Base-by-base conservation (phyloP, 352 stramenopile genomes). In the Phytophthora uliginosa region DNA sequence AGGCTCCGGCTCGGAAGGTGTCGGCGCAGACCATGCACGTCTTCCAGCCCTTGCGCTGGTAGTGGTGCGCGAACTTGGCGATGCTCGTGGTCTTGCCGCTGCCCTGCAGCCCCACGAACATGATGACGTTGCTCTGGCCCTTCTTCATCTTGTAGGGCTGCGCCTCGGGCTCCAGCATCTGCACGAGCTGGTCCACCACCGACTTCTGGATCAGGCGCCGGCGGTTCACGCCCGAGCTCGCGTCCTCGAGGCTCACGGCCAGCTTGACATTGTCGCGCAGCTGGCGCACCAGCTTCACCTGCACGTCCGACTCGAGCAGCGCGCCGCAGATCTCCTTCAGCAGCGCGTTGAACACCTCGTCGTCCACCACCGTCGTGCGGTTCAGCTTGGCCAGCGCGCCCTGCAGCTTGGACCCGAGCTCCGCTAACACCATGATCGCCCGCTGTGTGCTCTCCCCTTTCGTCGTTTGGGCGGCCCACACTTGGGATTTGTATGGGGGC, bases 1-100 rank as follows among this genome's bases (percentile, higher is more conserved):
- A 99, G 3, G 98, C 98, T 63, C 98, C 98, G 7, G 98, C 98
- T 47, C 97, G 92, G 82, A 99, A 99, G 33, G 98, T 99, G 90
- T 99, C 98, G 17, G 97, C 98, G 81, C 98, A 99, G 5, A 99
- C 98, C 98, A 99, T 99, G 73, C 92, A 98, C 40, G 95, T 99
- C 84, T 99, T 99, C 96, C 95, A 99, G 17, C 95, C 97, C 59
- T 98, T 98, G 58, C 95, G 86, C 76, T 99, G 94, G 79, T 99
- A 99, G 69, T 99, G 98, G 81, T 99, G 94, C 36, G 98, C 98
- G 77, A 98, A 99, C 83, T 99, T 99, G 70, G 97, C 98, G 79
- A 99, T 99, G 58, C 98, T 99, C 26, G 98, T 99, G 57, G 98
- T 99, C 85, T 99, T 99, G 28, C 98, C 98, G 42, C 95, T 98